Conservation (phyloP, 352 stramenopile genomes). For the Phytopythium aichiense region DNA sequence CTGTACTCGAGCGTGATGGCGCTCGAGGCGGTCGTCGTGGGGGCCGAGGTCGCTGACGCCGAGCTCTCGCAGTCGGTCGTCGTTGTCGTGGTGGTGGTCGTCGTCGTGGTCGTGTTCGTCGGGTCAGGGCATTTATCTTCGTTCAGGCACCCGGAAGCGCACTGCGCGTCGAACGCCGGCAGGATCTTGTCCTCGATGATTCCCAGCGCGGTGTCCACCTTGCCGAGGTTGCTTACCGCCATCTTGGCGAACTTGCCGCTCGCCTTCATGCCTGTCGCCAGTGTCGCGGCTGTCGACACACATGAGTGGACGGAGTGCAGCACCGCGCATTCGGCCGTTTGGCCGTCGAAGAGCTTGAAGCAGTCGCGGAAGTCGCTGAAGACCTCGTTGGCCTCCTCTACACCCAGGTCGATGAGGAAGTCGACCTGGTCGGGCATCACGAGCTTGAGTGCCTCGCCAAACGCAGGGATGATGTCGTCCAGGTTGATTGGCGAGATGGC, state of each 20-base stretch:
- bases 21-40: background rate
- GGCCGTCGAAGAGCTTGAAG: conserved; percentile 9
- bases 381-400: conserved; percentile 3
- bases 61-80: conserved; percentile 4
- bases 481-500: conserved; percentile 8
- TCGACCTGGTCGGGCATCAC: conserved; percentile 7
- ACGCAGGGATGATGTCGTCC: conserved; percentile 9
- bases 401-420: conserved; percentile 11
- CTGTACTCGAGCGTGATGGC: conserved; percentile 9
- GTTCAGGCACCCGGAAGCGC: conserved; percentile 7
- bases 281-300: background rate
- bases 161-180: conserved; percentile 8
- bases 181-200: conserved; percentile 7
- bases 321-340: conserved; percentile 5
- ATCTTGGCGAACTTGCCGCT: conserved; percentile 2
- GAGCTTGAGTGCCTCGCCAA: conserved; percentile 7
- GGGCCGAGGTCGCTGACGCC: background rate
- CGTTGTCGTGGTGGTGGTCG: conserved; percentile 6
- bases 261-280: background rate
- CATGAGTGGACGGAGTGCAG: conserved; percentile 6
- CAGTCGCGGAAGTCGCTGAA: conserved; percentile 11
- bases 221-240: background rate
- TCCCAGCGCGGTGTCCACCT: background rate
- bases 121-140: conserved; percentile 1
- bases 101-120: background rate